These are phyloP conservation scores for Mallotus repandus DNA, from an alignment of 441 rosid species.

Conservation along the genomic window DNA sequence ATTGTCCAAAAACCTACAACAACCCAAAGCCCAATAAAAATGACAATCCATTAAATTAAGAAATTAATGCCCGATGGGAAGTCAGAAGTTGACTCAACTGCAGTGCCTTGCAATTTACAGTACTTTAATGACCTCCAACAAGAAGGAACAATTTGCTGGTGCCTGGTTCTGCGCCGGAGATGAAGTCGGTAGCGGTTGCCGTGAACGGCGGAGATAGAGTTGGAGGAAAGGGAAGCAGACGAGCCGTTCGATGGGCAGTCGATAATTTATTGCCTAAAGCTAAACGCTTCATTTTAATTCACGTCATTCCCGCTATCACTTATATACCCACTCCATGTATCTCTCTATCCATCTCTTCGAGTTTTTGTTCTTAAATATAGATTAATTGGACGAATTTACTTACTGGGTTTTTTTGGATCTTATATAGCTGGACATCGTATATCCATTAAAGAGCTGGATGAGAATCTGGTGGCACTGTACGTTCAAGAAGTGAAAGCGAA, in stretches of 20 bases:
- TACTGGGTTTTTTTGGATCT: not conserved
- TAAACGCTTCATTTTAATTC: slow-evolving; percentile 57
- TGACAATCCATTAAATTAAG: too few species aligned
- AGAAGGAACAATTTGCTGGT: not conserved
- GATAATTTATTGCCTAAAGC: slow-evolving; percentile 53
- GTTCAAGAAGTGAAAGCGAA: slow-evolving; percentile 57
- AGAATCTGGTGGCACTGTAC: slow-evolving; percentile 60
- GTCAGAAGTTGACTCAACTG: slow-evolving; percentile 6
- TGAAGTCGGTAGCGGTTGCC: slow-evolving; percentile 61
- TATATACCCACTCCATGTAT: slow-evolving; percentile 72
- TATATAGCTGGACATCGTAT: slow-evolving; percentile 55
- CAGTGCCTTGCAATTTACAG: too few species aligned
- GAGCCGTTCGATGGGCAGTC: slow-evolving; percentile 81
- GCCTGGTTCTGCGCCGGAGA: not conserved
- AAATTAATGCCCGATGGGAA: not conserved
- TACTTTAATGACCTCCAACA: not conserved
- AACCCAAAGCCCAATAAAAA: too few species aligned
- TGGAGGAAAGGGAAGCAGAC: slow-evolving; percentile 70
- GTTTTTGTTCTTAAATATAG: not conserved
- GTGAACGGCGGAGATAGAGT: slow-evolving; percentile 59
- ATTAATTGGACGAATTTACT: not conserved
- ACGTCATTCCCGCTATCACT: slow-evolving; percentile 66
- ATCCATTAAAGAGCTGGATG: slow-evolving; percentile 63
- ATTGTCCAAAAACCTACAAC: too few species aligned
- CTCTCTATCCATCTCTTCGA: slow-evolving; percentile 8